Conservation (phyloP, 2,329 filamentous ascomycete species). For the Zymoseptoria brevis region DNA sequence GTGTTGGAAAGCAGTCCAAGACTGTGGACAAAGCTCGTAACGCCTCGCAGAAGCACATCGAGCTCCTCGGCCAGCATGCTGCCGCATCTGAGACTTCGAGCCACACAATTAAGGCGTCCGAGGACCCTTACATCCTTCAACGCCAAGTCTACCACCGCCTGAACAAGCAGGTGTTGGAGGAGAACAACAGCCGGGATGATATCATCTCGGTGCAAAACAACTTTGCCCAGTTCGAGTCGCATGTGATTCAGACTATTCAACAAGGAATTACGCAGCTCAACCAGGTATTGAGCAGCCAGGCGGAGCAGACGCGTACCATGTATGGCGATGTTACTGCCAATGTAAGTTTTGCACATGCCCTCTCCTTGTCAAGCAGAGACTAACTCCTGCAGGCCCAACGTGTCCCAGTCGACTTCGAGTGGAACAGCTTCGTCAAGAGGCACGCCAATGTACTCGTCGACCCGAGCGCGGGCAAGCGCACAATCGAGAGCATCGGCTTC, state of each 20-base stretch:
- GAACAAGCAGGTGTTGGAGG: slow-evolving; percentile 83
- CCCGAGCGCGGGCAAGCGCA: slow-evolving; percentile 64
- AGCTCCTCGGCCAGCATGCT: slow-evolving; percentile 79
- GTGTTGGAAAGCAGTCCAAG: slow-evolving; percentile 78
- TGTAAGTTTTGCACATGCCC: slow-evolving; percentile 1
- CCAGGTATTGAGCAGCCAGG: slow-evolving; percentile 69
- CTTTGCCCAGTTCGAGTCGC: slow-evolving; percentile 78
- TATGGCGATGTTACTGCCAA: slow-evolving; percentile 76
- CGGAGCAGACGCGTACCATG: slow-evolving; percentile 70
- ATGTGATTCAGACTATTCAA: slow-evolving; percentile 76
- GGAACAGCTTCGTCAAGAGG: slow-evolving; percentile 72
- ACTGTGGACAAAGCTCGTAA: slow-evolving; percentile 83
- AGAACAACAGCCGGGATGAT: slow-evolving; percentile 94
- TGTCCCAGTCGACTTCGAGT: slow-evolving; percentile 81
- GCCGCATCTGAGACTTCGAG: slow-evolving; percentile 70
- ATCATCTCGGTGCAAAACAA: slow-evolving; percentile 85
- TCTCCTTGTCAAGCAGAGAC: not conserved
- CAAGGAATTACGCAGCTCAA: slow-evolving; percentile 75
- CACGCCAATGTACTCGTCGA: slow-evolving; percentile 67
- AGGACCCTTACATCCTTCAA: slow-evolving; percentile 84
- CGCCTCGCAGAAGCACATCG: slow-evolving; percentile 88
- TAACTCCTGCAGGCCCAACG: slow-evolving; percentile 49
- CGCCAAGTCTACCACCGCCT: slow-evolving; percentile 76
- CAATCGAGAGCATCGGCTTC: slow-evolving; percentile 67
- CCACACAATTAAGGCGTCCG: slow-evolving; percentile 58